phyloP scores from a whole-genome alignment of 805 yeast genomes.

The Lipomyces anomalus region DNA sequence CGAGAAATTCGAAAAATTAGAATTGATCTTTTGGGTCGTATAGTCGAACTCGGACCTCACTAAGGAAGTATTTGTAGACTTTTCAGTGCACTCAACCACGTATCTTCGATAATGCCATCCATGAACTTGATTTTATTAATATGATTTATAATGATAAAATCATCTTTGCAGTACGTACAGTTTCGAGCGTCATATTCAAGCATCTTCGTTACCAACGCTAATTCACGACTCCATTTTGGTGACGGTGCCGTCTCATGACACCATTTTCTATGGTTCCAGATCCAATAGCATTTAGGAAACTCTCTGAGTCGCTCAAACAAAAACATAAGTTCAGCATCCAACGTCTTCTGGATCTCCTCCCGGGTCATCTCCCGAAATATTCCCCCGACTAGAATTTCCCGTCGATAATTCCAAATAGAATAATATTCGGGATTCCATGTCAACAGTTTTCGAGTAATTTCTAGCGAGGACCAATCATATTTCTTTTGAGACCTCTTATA shows the following conservation, averaged over 20 bases:
- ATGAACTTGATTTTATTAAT: conserved; percentile 52
- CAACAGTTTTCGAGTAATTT: conserved; percentile 53
- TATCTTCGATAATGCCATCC: conserved; percentile 93
- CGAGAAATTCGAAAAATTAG: conserved; percentile 83
- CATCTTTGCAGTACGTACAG: conserved; percentile 31
- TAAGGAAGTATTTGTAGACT: conserved; percentile 29
- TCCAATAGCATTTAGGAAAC: conserved; percentile 91
- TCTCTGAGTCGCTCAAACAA: conserved; percentile 52
- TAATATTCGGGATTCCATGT: conserved; percentile 77
- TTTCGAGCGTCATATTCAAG: conserved; percentile 73
- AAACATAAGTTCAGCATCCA: conserved; percentile 57
- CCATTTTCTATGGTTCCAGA: conserved; percentile 94
- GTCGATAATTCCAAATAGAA: conserved; percentile 82
- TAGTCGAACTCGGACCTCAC: conserved; percentile 59
- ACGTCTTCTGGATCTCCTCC: conserved; percentile 31
- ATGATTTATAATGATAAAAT: too few species aligned
- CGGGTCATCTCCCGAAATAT: conserved; percentile 28
- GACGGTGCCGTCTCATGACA: conserved; percentile 48
- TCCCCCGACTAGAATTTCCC: conserved; percentile 51
- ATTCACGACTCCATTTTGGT: conserved; percentile 61
- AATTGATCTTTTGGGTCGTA: conserved; percentile 72
- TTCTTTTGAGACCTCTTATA: conserved; percentile 27
- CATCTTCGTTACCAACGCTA: conserved; percentile 62
- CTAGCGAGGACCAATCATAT: conserved; percentile 39
- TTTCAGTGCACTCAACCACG: conserved; percentile 43